Base-by-base conservation (phyloP, 345 rosid genomes). In the Microthlaspi erraticum region DNA sequence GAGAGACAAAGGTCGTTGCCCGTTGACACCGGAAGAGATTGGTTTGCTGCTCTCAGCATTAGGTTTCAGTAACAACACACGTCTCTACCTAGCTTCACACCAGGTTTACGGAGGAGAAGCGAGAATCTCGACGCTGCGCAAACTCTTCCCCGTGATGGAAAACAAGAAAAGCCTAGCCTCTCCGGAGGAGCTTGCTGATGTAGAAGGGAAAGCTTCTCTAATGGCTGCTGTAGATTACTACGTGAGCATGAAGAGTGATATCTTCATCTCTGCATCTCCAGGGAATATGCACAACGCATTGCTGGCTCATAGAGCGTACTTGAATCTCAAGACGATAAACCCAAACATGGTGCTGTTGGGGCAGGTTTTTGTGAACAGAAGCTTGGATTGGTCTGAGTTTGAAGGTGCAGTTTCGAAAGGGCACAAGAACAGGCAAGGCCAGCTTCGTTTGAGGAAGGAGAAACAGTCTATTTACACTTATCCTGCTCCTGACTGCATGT, bases 261-360 rank as follows among this genome's bases (percentile, higher is more conserved):
- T 95, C 81, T 95, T 92, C 79, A 88, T 95, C 63, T 89, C 98
- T 32, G 96, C 99, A 37, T 92, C 98, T 66, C 99, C 97, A 1
- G 98, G 98, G 79, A 95, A 95, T 78, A 92, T 92, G 99, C 98
- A 92, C 80, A 95, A 95, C 60, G 98, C 98, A 39, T 64, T 95
- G 92, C 82, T 83, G 17, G 98, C 86, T 2, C 98, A 91, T 75
- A 84, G 98, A 66, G 85, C 89, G 9, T 89, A 84, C 71, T 60
- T 81, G 79, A 94, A 88, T 66, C 59, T 86, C 64, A 91, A 94
- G 83, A 94, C 99, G 41, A 86, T 92, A 78, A 87, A 90, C 77
- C 99, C 97, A 3, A 88, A 86, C 83, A 94, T 94, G 98, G 73
- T 75, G 19, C 83, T 88, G 64, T 43, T 94, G 64, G 96, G 99